phyloP scores from a whole-genome alignment of 2,329 filamentous ascomycete genomes.

The Blastomyces emzantsi region DNA sequence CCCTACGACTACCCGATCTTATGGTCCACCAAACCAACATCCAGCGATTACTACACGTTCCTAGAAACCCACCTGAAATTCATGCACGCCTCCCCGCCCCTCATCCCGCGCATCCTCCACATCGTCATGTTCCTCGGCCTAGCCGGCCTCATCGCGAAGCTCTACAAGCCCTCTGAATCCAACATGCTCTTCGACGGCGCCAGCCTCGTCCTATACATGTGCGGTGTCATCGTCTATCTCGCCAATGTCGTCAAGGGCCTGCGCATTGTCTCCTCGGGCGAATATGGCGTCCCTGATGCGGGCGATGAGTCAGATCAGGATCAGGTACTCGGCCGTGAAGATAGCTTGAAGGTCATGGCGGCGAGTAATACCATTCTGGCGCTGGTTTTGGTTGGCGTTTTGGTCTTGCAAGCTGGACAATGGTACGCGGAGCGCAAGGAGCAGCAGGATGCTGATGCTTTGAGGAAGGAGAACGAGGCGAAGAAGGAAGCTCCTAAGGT shows the following conservation, averaged over 20 bases:
- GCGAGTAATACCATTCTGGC: slow-evolving; percentile 96
- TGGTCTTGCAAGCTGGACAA: slow-evolving; percentile 91
- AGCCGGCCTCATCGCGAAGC: slow-evolving; percentile 82
- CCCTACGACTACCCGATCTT: slow-evolving; percentile 62
- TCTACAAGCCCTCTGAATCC: slow-evolving; percentile 85
- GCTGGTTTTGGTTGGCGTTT: slow-evolving; percentile 78
- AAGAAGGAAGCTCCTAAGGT: slow-evolving; percentile 16
- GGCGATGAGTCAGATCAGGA: slow-evolving; percentile 49
- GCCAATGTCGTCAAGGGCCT: slow-evolving; percentile 96
- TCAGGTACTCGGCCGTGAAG: slow-evolving; percentile 68
- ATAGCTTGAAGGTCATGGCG: slow-evolving; percentile 80
- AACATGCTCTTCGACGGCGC: slow-evolving; percentile 91
- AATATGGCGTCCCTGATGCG: slow-evolving; percentile 45
- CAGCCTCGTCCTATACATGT: slow-evolving; percentile 63
- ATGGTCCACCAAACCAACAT: slow-evolving; percentile 36
- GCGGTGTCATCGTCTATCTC: slow-evolving; percentile 85
- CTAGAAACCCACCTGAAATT: slow-evolving; percentile 86
- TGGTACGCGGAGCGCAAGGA: slow-evolving; percentile 98
- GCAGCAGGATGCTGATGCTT: slow-evolving; percentile 62
- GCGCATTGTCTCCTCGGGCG: slow-evolving; percentile 65
- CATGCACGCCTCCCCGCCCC: slow-evolving; percentile 79
- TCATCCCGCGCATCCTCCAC: slow-evolving; percentile 89
- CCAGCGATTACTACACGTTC: slow-evolving; percentile 63
- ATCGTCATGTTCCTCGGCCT: slow-evolving; percentile 86
- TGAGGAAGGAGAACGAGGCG: slow-evolving; percentile 42